A percentile compares a stretch with the other conserved stretches of the same genome.
phyloP scores from a whole-genome alignment of 495 filamentous ascomycete genomes.

The Astrocystis sublimbata region DNA sequence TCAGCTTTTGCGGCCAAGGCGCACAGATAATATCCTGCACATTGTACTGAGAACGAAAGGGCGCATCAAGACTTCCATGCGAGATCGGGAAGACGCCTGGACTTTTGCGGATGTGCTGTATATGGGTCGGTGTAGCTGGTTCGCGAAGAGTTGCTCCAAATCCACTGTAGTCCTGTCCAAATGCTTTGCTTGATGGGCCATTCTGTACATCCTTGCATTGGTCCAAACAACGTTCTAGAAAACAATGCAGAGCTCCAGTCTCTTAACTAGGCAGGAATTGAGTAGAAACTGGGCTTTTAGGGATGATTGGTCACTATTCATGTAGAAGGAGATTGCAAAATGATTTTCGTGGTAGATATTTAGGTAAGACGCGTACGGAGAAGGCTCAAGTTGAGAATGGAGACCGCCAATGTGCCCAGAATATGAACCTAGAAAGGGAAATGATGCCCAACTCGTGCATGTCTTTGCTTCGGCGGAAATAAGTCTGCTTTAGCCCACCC shows the following conservation, averaged over 20 bases:
- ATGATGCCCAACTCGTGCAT: too few relatives aligned
- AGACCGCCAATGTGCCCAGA: too few relatives aligned
- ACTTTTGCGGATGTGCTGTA: neutral
- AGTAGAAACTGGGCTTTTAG: neutral
- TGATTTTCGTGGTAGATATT: neutral
- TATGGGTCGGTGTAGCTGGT: neutral
- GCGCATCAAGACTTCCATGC: neutral
- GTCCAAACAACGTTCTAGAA: neutral
- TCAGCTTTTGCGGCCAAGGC: neutral
- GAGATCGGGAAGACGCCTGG: neutral
- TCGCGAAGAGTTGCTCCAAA: neutral
- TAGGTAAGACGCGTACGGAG: neutral
- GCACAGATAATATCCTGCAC: neutral
- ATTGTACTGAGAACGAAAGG: neutral
- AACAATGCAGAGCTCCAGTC: neutral
- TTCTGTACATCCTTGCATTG: neutral
- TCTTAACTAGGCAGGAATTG: too few relatives aligned
- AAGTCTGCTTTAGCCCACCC: too few relatives aligned
- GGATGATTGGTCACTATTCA: neutral
- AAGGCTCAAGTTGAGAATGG: neutral
- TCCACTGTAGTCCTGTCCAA: neutral
- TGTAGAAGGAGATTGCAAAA: constrained; percentile 10
- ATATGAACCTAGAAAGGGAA: too few relatives aligned
- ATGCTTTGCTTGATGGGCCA: neutral
- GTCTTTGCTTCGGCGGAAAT: too few relatives aligned